These are phyloP conservation scores for Ustulina deusta DNA, from an alignment of 2,329 filamentous ascomycete genomes.

Conservation along the genomic window DNA sequence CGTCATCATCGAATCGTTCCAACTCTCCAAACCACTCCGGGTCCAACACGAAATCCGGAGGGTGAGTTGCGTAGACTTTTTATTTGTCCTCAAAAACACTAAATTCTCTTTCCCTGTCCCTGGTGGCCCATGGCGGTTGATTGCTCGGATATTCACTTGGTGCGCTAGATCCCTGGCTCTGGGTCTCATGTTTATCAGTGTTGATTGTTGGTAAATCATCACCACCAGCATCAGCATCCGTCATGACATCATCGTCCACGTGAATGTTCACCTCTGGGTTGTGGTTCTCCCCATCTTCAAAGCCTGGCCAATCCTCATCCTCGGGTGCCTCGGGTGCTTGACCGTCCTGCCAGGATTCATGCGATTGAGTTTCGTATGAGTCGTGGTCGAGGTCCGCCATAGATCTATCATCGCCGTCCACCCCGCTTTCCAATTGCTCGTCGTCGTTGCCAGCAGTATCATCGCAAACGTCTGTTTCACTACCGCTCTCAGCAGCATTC, in stretches of 20 bases:
- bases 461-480: slow-evolving; percentile 54
- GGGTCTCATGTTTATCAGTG: slow-evolving; percentile 37
- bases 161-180: slow-evolving; percentile 46
- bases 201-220: slow-evolving; percentile 34
- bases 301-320: slow-evolving; percentile 68
- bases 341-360: slow-evolving; percentile 50
- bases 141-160: slow-evolving; percentile 51
- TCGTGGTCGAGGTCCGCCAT: slow-evolving; percentile 49
- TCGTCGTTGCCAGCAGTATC: slow-evolving; percentile 52
- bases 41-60: background rate
- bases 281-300: slow-evolving; percentile 68
- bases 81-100: slow-evolving; percentile 37
- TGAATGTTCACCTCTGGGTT: slow-evolving; percentile 55
- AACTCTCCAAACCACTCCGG: background rate
- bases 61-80: background rate
- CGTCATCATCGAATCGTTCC: background rate
- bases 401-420: slow-evolving; percentile 45
- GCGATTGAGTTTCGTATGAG: slow-evolving; percentile 39
- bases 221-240: slow-evolving; percentile 33
- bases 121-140: slow-evolving; percentile 44
- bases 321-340: slow-evolving; percentile 56
- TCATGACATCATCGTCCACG: slow-evolving; percentile 48
- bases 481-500: slow-evolving; percentile 48
- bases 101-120: slow-evolving; percentile 39
- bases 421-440: slow-evolving; percentile 48